Evolutionary conservation across 495 filamentous ascomycete genomes (phyloP).

Genomic region (Podospora comata): DNA sequence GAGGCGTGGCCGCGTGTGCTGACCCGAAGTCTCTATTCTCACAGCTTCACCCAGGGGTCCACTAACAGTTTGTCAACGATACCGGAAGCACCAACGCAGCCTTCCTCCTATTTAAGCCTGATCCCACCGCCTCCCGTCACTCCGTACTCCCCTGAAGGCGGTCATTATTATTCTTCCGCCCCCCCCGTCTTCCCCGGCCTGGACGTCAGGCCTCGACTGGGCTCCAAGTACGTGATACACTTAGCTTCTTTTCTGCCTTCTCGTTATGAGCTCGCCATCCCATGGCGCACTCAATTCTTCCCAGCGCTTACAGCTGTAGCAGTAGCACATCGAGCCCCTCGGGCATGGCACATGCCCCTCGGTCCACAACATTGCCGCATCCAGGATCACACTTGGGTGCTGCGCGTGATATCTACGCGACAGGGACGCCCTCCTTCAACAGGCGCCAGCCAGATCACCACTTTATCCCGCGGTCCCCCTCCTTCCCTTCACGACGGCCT

Average conservation of each 20-base stretch:
- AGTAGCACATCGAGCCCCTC: slow-evolving; percentile 45
- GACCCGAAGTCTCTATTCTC: slow-evolving; percentile 25
- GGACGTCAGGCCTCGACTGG: slow-evolving; percentile 50
- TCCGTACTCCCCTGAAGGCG: slow-evolving; percentile 45
- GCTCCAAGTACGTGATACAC: slow-evolving; percentile 48
- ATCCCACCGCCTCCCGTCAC: slow-evolving; percentile 44
- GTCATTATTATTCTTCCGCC: slow-evolving; percentile 42
- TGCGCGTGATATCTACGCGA: slow-evolving; percentile 50
- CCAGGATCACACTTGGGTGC: slow-evolving; percentile 44
- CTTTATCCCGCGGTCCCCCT: slow-evolving; percentile 46
- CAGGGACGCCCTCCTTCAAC: slow-evolving; percentile 46
- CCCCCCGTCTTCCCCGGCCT: slow-evolving; percentile 45
- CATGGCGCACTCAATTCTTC: slow-evolving; percentile 30
- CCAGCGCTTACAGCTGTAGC: slow-evolving; percentile 41
- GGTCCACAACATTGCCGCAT: slow-evolving; percentile 49
- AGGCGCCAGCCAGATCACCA: slow-evolving; percentile 47
- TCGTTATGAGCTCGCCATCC: slow-evolving; percentile 19
- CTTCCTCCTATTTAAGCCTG: slow-evolving; percentile 43
- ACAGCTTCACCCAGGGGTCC: slow-evolving; percentile 48
- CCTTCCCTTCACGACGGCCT: slow-evolving; percentile 47
- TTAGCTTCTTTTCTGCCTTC: slow-evolving; percentile 14
- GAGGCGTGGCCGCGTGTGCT: slow-evolving; percentile 35
- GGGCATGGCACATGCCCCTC: slow-evolving; percentile 56
- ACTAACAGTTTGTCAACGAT: slow-evolving; percentile 44
- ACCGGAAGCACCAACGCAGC: slow-evolving; percentile 43